Percentiles rank a stretch among this genome's conserved stretches.
phyloP scores from a whole-genome alignment of 1,284 basidiomycete species.

The Phaffia rhodozyma region DNA sequence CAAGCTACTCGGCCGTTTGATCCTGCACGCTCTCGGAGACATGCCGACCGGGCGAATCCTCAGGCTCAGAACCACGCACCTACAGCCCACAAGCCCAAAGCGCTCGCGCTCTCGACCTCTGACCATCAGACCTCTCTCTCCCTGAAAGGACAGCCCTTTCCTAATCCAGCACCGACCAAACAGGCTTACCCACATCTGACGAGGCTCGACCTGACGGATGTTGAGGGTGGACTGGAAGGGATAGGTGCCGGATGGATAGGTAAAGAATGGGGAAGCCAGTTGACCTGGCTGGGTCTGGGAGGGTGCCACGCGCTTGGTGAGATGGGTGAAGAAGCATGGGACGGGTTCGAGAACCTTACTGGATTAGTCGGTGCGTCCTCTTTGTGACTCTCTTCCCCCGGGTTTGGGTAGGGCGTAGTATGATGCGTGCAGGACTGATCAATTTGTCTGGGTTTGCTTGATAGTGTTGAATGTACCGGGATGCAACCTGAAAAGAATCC shows the following conservation, averaged over 20 bases:
- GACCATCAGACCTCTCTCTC: neutral
- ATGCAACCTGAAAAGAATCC: constrained; percentile 4
- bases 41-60: too few species aligned
- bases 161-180: neutral
- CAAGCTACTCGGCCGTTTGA: too few species aligned
- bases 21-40: too few species aligned
- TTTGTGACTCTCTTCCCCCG: neutral
- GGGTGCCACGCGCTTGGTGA: neutral
- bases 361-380: constrained; percentile 11
- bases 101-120: too few species aligned
- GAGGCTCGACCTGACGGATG: constrained; percentile 9
- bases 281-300: constrained; percentile 14
- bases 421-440: too few species aligned
- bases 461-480: constrained; percentile 10
- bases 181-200: constrained; percentile 6
- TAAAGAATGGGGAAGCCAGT: constrained; percentile 7
- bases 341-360: constrained; percentile 13
- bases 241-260: constrained; percentile 16
- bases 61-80: too few species aligned
- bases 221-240: neutral
- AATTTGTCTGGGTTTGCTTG: neutral
- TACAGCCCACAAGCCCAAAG: too few species aligned
- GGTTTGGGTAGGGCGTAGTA: too few species aligned
- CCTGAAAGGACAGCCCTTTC: neutral
- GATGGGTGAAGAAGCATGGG: neutral